Evolutionary conservation across 768 basidiomycete species (phyloP).

Genomic region (Mycena vulgaris): DNA sequence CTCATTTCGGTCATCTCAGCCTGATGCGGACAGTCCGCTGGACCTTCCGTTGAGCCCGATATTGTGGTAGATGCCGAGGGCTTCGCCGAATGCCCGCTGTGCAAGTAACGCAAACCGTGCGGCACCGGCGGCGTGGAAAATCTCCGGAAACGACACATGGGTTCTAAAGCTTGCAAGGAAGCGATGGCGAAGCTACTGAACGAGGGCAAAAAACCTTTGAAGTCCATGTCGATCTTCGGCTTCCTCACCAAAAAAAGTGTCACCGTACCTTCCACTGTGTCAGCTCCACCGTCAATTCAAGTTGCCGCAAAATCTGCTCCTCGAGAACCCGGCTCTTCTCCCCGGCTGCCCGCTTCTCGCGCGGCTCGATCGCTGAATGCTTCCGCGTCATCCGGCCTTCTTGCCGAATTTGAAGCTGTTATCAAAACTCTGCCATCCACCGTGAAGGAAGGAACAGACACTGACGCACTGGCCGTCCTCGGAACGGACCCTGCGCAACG

Average conservation of each 20-base stretch:
- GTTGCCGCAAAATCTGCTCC: not conserved
- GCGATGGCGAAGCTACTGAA: not conserved
- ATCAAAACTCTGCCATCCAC: not conserved
- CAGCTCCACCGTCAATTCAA: not conserved
- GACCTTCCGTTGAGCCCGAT: not conserved
- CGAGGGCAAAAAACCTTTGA: not conserved
- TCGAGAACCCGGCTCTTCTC: not conserved
- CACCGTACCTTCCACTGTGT: not conserved
- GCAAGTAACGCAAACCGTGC: not conserved
- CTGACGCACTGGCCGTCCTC: constrained; percentile 6
- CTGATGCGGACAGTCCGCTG: not conserved
- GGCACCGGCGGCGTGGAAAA: not conserved
- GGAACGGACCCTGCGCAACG: not conserved
- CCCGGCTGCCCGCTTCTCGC: not conserved
- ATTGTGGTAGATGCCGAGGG: not conserved
- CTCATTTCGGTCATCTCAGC: not conserved
- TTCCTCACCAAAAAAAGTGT: not conserved
- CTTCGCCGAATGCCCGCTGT: not conserved
- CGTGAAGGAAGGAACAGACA: not conserved
- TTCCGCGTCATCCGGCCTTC: not conserved
- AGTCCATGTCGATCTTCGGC: not conserved
- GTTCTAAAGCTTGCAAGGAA: not conserved
- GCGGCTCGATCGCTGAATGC: not conserved
- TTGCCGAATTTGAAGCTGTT: not conserved
- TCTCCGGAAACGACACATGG: not conserved